Evolutionary conservation across 108 stramenopile genomes (phyloP).

Genomic region (Phaeodactylum tricornutum): DNA sequence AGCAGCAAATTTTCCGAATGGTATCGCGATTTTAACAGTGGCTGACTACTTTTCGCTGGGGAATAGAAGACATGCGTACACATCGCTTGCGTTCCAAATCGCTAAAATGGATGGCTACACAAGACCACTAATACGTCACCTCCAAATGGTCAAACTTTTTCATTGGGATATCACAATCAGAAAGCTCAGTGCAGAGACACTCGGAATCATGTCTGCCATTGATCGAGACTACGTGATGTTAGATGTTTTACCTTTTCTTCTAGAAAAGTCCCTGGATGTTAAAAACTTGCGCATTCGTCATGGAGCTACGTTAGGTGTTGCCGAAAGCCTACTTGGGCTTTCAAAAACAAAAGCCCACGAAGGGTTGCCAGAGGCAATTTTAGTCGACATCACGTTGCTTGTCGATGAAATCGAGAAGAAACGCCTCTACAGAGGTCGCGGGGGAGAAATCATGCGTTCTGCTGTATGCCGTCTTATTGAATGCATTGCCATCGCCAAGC

Average conservation of each 20-base stretch:
- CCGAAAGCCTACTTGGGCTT: conserved; percentile 73
- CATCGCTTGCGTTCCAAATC: conserved; percentile 50
- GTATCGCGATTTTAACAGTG: conserved; percentile 87
- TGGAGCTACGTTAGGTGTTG: conserved; percentile 78
- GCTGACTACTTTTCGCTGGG: conserved; percentile 97
- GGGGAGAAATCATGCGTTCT: conserved; percentile 89
- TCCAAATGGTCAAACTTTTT: conserved; percentile 57
- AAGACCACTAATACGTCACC: conserved; percentile 59
- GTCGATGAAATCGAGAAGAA: conserved; percentile 86
- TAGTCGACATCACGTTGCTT: conserved; percentile 39
- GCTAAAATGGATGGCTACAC: conserved; percentile 83
- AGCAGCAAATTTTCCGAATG: conserved; percentile 80
- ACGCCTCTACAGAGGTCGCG: conserved; percentile 92
- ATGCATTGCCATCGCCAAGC: conserved; percentile 58
- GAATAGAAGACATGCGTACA: conserved; percentile 79
- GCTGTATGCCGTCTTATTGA: conserved; percentile 91
- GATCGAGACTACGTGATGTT: conserved; percentile 40
- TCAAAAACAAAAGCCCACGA: conserved; percentile 4
- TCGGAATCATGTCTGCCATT: conserved; percentile 47
- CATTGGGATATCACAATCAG: conserved; percentile 94
- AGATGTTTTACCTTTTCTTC: conserved; percentile 60
- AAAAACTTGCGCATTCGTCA: conserved; percentile 71
- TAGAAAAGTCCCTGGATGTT: conserved; percentile 42
- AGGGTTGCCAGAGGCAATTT: conserved; percentile 8
- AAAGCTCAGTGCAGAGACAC: conserved; percentile 54